Base-by-base conservation (phyloP, 2,329 filamentous ascomycete species). In the Celoporthe dispersa region DNA sequence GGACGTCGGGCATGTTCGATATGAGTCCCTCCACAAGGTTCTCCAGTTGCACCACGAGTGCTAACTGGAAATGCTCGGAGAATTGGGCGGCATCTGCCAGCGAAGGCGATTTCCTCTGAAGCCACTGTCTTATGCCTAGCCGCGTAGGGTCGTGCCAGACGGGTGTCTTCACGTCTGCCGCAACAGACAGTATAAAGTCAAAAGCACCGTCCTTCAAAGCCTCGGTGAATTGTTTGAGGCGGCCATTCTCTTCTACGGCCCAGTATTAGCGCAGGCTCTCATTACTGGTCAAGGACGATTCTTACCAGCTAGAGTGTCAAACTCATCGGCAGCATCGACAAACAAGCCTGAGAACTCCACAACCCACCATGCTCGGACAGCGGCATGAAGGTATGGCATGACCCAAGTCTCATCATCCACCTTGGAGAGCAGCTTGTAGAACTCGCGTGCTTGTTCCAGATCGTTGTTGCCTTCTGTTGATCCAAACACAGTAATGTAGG, bases 341-440 rank as follows among this genome's bases (percentile, higher is more conserved):
- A 94, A 97, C 84, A 94, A 93, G 2, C 94, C 93, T 74, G 93
- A 96, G 80, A 98, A 98, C 77, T 98, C 94, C 41, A 93, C 91
- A 62, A 98, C 86, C 96, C 96, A 99, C 87, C 93, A 94, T 5
- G 91, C 88, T 68, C 89, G 87, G 16, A 94, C 87, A 3, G 93
- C 91, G 61, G 94, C 93, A 75, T 94, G 91, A 16, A 98, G 86
- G 74, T 91, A 91, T 22, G 90, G 85, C 53, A 97, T 79, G 31
- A 87, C 84, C 92, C 94, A 97, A 22, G 86, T 82, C 57, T 91
- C 84, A 71, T 90, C 88, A 64, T 94, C 92, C 61, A 88, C 83
- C 51, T 87, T 86, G 73, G 91, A 89, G 31, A 98, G 85, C 48
- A 89, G 84, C 19, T 85, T 81, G 77, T 97, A 90, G 1, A 98